Conservation (phyloP, 148 eudicot species). For the Spergularia bocconei region DNA sequence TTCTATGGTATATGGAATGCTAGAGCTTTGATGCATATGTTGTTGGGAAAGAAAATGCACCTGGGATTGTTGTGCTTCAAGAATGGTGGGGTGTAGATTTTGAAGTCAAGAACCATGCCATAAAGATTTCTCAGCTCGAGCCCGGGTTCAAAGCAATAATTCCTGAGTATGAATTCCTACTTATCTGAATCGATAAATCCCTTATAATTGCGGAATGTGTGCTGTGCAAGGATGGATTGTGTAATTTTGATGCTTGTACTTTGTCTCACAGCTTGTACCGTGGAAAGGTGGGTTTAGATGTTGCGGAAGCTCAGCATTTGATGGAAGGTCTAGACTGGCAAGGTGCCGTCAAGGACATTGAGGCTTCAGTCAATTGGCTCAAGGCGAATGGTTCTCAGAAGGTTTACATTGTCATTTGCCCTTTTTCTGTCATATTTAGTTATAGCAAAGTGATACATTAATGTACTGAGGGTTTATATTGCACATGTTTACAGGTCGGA, state of each 20-base stretch:
- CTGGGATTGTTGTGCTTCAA: conserved; percentile 90
- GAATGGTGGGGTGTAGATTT: conserved; percentile 99
- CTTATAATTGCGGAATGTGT: background rate
- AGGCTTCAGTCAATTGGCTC: conserved; percentile 92
- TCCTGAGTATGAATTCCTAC: conserved; percentile 53
- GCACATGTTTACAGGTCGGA: conserved; percentile 54
- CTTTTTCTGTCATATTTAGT: background rate
- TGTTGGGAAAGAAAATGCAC: conserved; percentile 90
- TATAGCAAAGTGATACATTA: background rate
- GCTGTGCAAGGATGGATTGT: background rate
- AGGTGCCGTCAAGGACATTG: conserved; percentile 91
- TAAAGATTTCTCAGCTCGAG: conserved; percentile 66
- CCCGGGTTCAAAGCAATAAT: conserved; percentile 73
- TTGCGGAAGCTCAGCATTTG: conserved; percentile 91
- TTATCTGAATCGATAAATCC: background rate
- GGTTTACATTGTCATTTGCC: conserved; percentile 33
- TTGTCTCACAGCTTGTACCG: conserved; percentile 62
- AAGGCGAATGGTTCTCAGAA: conserved; percentile 88
- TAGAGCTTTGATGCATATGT: conserved; percentile 91
- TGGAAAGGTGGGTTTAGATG: conserved; percentile 93
- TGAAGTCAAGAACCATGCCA: conserved; percentile 84
- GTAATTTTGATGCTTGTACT: conserved; percentile 6
- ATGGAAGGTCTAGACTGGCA: conserved; percentile 90
- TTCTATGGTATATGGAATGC: background rate
- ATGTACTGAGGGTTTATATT: background rate